A percentile compares a stretch with the other conserved stretches of the same genome.
These are phyloP conservation scores for Cyclospora cayetanensis DNA, from an alignment of 169 alveolate species.

Conservation along the genomic window DNA sequence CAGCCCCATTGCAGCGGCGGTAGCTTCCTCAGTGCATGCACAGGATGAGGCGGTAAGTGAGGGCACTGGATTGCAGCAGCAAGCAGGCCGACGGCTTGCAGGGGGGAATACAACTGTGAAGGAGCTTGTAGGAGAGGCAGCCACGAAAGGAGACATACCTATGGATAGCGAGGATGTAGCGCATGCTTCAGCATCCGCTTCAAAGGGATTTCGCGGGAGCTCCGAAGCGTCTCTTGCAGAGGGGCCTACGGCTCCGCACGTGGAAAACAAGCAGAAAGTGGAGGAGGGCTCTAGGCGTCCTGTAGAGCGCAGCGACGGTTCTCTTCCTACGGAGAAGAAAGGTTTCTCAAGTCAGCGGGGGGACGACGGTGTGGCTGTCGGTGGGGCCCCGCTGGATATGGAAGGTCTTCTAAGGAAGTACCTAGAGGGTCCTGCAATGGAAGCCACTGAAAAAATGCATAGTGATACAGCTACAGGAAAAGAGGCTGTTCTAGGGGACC, in stretches of 20 bases:
- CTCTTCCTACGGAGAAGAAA: not conserved
- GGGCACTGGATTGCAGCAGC: not conserved
- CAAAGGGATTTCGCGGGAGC: not conserved
- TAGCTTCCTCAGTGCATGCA: not conserved
- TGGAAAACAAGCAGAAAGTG: not conserved
- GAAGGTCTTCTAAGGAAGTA: constrained; percentile 12
- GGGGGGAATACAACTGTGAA: not conserved
- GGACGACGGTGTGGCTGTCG: not conserved
- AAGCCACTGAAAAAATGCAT: not conserved
- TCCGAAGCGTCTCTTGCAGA: not conserved
- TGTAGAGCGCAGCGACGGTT: not conserved
- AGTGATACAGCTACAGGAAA: not conserved
- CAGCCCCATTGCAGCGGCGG: constrained; percentile 24
- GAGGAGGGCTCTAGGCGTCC: not conserved
- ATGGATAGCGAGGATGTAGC: not conserved
- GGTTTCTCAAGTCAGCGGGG: not conserved
- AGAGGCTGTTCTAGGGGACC: not conserved
- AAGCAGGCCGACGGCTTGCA: not conserved
- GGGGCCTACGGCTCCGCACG: not conserved
- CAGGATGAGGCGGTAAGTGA: not conserved
- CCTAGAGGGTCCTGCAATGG: not conserved
- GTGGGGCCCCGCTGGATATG: not conserved
- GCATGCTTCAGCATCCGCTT: not conserved
- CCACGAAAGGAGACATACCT: not conserved
- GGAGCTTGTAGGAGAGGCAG: not conserved